Conservation (phyloP, 2,329 filamentous ascomycete species). For the Zasmidium cellare region DNA sequence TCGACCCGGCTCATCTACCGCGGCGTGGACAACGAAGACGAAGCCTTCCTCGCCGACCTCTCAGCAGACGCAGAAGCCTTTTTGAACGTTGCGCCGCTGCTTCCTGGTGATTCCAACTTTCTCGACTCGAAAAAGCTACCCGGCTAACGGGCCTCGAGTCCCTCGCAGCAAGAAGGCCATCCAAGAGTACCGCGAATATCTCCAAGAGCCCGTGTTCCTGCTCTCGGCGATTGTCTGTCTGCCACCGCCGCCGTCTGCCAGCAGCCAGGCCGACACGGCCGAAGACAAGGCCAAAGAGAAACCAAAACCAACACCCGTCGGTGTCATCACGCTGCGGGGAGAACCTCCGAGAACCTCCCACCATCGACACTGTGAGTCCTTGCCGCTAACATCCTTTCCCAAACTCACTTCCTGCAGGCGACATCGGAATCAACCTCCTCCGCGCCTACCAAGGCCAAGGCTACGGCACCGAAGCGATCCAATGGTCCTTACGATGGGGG, state of each 20-base stretch:
- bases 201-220: conserved; percentile 22
- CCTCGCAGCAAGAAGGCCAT: no score
- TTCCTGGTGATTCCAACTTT: conserved; percentile 31
- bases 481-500: conserved; percentile 50
- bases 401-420: no score
- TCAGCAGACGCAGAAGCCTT: conserved; percentile 12
- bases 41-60: conserved; percentile 27
- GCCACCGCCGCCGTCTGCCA: no score
- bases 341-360: neutral
- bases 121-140: no score
- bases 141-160: no score
- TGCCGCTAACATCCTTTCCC: no score
- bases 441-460: conserved; percentile 40
- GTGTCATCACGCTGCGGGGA: conserved; percentile 34
- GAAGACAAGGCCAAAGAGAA: conserved; percentile 7
- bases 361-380: neutral
- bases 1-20: conserved; percentile 42
- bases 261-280: neutral
- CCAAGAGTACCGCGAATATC: no score
- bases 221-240: conserved; percentile 43
- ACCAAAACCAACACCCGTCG: conserved; percentile 32
- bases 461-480: conserved; percentile 50
- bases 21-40: conserved; percentile 36
- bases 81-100: conserved; percentile 10
- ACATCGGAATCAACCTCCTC: conserved; percentile 43